Percentiles rank a stretch among this genome's conserved stretches.
These are phyloP conservation scores for carrot (Daucus carota) DNA, from an alignment of 129 eudicot species.

Conservation along the genomic window DH1_v3.0 NC_030387.2:12931501-12932000, in stretches of 20 bases:
- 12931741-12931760: background rate
- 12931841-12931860: background rate
- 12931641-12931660: background rate
- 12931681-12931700: constrained; percentile 7
- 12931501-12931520: background rate
- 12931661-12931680: background rate
- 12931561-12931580: background rate
- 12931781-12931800: constrained; percentile 23
- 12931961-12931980: constrained; percentile 5
- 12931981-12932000: constrained; percentile 1
- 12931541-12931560: background rate
- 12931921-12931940: background rate
- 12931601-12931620: background rate
- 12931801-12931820: constrained; percentile 5
- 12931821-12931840: background rate
- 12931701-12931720: background rate
- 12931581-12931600: background rate
- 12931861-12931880: background rate
- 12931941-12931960: background rate
- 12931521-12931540: background rate
- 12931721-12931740: background rate
- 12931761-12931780: background rate
- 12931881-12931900: constrained; percentile 1
- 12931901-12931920: background rate
- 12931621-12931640: background rate